Conservation (phyloP, 1,284 basidiomycete species). For the Stereum hirsutum region DNA sequence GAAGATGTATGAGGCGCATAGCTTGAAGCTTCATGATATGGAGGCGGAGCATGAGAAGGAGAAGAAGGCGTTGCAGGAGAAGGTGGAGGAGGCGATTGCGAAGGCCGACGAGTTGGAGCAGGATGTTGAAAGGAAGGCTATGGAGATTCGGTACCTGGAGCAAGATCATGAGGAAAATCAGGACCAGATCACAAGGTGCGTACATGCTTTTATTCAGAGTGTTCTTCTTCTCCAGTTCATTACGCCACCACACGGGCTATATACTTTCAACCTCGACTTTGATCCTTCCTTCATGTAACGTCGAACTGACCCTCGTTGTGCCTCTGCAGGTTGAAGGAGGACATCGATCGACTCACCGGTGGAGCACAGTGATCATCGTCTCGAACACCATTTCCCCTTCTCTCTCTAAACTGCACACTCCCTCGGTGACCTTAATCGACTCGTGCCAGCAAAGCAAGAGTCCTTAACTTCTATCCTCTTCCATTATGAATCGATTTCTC, state of each 20-base stretch:
- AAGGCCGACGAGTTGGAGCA: slow-evolving; percentile 48
- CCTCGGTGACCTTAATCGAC: too few relatives aligned
- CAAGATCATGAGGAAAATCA: slow-evolving; percentile 67
- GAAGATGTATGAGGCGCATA: slow-evolving; percentile 72
- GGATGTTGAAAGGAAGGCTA: slow-evolving; percentile 56
- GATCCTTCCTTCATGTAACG: too few relatives aligned
- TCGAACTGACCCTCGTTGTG: too few relatives aligned
- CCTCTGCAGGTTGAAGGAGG: slow-evolving; percentile 52
- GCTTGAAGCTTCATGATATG: slow-evolving; percentile 70
- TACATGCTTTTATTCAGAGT: too few relatives aligned
- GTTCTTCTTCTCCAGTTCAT: slow-evolving; percentile 5
- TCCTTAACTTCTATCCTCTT: too few relatives aligned
- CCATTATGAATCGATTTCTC: too few relatives aligned
- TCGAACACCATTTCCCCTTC: too few relatives aligned
- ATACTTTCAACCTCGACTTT: too few relatives aligned
- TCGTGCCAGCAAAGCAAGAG: too few relatives aligned
- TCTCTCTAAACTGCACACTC: too few relatives aligned
- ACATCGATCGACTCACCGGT: slow-evolving; percentile 45
- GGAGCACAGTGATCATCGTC: too few relatives aligned
- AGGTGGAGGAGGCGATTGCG: slow-evolving; percentile 49
- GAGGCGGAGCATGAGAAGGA: slow-evolving; percentile 62
- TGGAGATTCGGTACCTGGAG: slow-evolving; percentile 75
- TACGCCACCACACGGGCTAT: too few relatives aligned
- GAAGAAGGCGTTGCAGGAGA: slow-evolving; percentile 44
- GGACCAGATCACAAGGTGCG: slow-evolving; percentile 72